Base-by-base conservation (phyloP, 345 rosid genomes). In the Geranium rotundifolium region DNA sequence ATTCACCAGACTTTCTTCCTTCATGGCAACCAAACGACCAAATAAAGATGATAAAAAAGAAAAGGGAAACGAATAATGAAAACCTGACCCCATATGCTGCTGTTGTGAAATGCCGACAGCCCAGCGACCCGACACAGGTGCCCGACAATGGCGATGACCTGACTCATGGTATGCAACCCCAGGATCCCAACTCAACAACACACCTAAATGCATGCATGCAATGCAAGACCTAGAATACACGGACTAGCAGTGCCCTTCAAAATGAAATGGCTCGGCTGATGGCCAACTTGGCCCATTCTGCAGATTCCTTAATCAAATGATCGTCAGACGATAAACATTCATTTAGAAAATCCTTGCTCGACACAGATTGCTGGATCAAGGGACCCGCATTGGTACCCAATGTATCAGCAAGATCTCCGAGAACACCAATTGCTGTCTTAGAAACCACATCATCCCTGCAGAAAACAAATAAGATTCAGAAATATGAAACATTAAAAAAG, bases 211-310 rank as follows among this genome's bases (percentile, higher is more conserved):
- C 86, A 23, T 23, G 27, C 27, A 23, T 23, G 27, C 27, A 23
- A 82, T 79, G 79, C 68, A 79, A 64, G 77, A 68, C 71, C 71
- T 72, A 74, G 69, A 61, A 37, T 56, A 71, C 23, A 58, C 57
- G 56, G 16, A n/a, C 57, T 49, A 55, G 67, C 74, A 56, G 64
- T 17, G 19, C 62, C 68, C 61, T 68, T 82, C 78, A 82, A 73
- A 71, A 77, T 64, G 84, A 73, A 69, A 82, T 75, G 65, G 81
- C 83, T 57, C 82, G 82, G 58, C 64, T 68, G 62, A 82, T 77
- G 71, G 86, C 83, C 80, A 82, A 69, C 80, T 79, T 82, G 71
- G 86, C 79, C 86, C 86, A 82, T 67, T 82, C 83, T 17, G 86
- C 86, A 66, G 86, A 81, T 81, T 81, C 86, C 76, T 84, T 84